Base-by-base conservation (phyloP, 352 stramenopile species). In the Phytophthora litchii region DNA sequence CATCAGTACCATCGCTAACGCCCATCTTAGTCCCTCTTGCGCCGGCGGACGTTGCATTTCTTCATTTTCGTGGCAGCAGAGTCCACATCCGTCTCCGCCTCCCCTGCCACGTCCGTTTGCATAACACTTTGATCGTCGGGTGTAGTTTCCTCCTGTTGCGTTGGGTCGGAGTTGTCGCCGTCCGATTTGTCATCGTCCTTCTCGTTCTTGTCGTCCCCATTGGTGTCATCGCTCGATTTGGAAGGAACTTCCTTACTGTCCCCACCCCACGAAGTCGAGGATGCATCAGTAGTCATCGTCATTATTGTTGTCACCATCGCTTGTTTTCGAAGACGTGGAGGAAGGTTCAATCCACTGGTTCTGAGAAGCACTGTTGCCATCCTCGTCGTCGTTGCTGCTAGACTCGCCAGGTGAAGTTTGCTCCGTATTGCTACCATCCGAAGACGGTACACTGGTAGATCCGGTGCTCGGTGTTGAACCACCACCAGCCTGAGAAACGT, bases 21-120 rank as follows among this genome's bases (percentile, higher is more conserved):
- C 43, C 14, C 14, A 23, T 27, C 43, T 53, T 57, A 61, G 29
- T 67, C 46, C 44, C 51, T 61, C 43, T 55, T 67, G 27, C 59
- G 51, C 16, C 59, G 59, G 32, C 59, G 59, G 38, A 56, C 23
- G 37, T 56, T 67, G 43, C 59, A 67, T 44, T 67, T 67, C 8
- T 56, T 46, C 5, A 29, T 32, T 21, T 38, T 10, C 3, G 42
- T 38, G 3, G 34, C 3, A 21, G 45, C 20, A 29, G 37, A 31
- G 2, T 36, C 25, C 19, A n/a, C 12, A 19, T 12, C 42, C 6
- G 56, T 65, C 10, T 12, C 36, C 27, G 59, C 51, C 37, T 67
- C 59, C 7, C 43, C 51, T 10, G 20, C 32, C 13, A 62, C 43
- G 14, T 67, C 59, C 25, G 37, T 31, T 31, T 67, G 59, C 13